Conservation (phyloP, 2,329 filamentous ascomycete genomes). For the Ophidiomyces ophidiicola region DNA sequence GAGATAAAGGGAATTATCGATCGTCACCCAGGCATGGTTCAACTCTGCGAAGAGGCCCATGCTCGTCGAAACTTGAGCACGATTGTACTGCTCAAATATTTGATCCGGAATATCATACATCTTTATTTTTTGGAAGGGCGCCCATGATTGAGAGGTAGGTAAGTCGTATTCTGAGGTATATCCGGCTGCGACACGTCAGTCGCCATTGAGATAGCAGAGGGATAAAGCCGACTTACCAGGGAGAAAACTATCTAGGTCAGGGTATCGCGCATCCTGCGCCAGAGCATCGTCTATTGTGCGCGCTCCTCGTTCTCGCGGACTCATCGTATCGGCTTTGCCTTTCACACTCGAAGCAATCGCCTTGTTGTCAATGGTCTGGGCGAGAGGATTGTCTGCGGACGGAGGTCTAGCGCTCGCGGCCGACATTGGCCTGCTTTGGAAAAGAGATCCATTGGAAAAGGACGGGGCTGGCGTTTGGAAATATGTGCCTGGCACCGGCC, state of each 20-base stretch:
- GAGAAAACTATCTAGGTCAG: constrained; percentile 80
- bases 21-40: constrained; percentile 87
- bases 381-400: constrained; percentile 3
- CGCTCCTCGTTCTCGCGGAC: constrained; percentile 67
- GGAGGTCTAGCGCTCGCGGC: constrained; percentile 9
- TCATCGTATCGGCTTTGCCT: constrained; percentile 42
- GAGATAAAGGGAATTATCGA: constrained; percentile 90
- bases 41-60: constrained; percentile 94
- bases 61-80: constrained; percentile 71
- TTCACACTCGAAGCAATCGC: constrained; percentile 25
- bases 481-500: constrained; percentile 33
- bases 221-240: constrained; percentile 52
- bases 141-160: constrained; percentile 56
- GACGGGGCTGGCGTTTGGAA: constrained; percentile 30
- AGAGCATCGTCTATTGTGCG: constrained; percentile 71
- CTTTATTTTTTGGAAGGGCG: constrained; percentile 76
- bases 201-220: neutral
- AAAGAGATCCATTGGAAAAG: constrained; percentile 29
- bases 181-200: constrained; percentile 48
- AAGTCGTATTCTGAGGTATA: constrained; percentile 87
- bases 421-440: constrained; percentile 21
- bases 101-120: constrained; percentile 83
- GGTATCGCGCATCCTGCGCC: constrained; percentile 64
- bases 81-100: constrained; percentile 86
- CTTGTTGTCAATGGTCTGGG: constrained; percentile 10